Conservation (phyloP, 768 basidiomycete species). For the Mycena crocata region DNA sequence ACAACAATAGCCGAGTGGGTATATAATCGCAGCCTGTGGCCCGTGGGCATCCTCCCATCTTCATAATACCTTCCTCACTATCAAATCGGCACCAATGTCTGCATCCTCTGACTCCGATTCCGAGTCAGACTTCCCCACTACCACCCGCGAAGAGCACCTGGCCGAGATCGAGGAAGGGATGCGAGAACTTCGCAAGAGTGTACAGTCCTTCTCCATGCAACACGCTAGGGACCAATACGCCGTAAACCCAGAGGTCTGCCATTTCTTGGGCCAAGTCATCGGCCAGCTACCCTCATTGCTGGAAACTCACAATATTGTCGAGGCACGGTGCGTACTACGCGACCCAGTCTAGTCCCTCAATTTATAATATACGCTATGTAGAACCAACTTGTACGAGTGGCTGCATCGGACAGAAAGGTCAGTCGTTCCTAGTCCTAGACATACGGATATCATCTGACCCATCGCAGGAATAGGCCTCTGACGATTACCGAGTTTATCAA, state of each 20-base stretch:
- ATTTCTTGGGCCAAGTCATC: constrained; percentile 16
- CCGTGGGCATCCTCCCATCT: background rate
- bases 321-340: constrained; percentile 4
- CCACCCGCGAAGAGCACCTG: background rate
- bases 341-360: background rate
- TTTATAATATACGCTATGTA: background rate
- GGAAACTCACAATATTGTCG: background rate
- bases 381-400: background rate
- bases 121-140: background rate
- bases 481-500: constrained; percentile 11
- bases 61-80: background rate
- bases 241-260: background rate
- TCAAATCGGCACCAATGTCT: background rate
- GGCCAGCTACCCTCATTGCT: background rate
- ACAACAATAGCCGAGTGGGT: background rate
- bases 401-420: background rate
- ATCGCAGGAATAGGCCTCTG: background rate
- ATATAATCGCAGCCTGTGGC: background rate
- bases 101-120: background rate
- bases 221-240: background rate
- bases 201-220: constrained; percentile 12
- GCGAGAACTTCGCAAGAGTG: constrained; percentile 14
- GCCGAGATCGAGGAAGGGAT: background rate
- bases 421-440: background rate
- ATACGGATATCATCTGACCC: background rate